A percentile compares a stretch with the other conserved stretches of the same genome.
Conservation (phyloP, 208 protist species). For the Wallacemonas collosoma region DNA sequence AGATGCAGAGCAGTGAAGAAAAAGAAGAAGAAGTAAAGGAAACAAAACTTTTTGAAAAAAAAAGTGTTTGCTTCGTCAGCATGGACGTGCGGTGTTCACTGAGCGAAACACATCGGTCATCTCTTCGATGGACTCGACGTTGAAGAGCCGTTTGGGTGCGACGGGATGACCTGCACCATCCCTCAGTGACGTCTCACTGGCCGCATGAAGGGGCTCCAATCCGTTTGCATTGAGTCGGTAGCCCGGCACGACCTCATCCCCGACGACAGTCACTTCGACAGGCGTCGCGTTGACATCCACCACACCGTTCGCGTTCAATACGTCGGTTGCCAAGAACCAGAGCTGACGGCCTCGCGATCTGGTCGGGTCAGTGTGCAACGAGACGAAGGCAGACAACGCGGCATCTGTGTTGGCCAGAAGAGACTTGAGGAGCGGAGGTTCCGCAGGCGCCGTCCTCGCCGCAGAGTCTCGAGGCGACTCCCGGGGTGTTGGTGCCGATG, state of each 20-base stretch:
- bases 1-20: conserved; percentile 16
- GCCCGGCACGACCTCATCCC: conserved; percentile 8
- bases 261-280: conserved; percentile 35
- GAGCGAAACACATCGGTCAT: neutral
- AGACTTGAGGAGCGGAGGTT: neutral
- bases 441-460: neutral
- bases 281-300: conserved; percentile 80
- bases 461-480: no score
- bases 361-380: conserved; percentile 18
- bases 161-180: neutral
- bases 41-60: neutral
- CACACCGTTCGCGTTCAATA: conserved; percentile 56
- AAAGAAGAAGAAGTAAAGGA: conserved; percentile 20
- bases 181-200: neutral
- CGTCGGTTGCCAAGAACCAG: conserved; percentile 72
- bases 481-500: no score
- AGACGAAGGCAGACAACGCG: conserved; percentile 3
- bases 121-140: neutral
- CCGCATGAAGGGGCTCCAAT: neutral
- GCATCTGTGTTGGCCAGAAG: neutral
- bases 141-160: conserved; percentile 1
- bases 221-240: neutral
- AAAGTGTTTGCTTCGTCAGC: neutral
- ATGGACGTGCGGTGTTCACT: neutral
- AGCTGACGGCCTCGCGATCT: conserved; percentile 35